These are phyloP conservation scores for Anisodus acutangulus DNA, from an alignment of 257 asterid species.

Conservation along the genomic window DNA sequence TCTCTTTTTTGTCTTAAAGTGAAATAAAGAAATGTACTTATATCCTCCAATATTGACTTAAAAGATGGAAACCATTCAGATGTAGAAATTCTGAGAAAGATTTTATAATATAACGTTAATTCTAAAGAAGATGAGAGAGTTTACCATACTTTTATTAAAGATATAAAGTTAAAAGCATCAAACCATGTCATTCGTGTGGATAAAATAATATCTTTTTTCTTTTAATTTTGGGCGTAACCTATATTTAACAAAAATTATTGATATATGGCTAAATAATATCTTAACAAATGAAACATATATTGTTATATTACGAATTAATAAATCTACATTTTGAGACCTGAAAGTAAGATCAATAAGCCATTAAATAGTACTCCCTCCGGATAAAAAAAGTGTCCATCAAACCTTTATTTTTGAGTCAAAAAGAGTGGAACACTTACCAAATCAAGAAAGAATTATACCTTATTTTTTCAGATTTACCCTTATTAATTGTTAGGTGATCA, in stretches of 20 bases:
- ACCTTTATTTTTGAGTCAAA: too few species aligned
- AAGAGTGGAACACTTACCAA: too few species aligned
- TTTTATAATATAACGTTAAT: not conserved
- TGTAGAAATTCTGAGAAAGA: not conserved
- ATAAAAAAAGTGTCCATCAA: too few species aligned
- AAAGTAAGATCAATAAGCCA: not conserved
- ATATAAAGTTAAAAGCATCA: not conserved
- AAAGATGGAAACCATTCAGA: not conserved
- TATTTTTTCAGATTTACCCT: too few species aligned
- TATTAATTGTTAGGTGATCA: too few species aligned
- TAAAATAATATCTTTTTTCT: not conserved
- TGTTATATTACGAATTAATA: not conserved
- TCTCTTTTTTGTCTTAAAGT: not conserved
- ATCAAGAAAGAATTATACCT: too few species aligned
- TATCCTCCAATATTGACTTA: not conserved
- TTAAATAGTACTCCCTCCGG: not conserved
- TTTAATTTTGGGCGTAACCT: not conserved
- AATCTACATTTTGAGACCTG: not conserved
- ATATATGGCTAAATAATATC: not conserved
- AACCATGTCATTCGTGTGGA: conserved; percentile 14
- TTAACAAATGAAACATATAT: not conserved
- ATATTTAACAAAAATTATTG: not conserved
- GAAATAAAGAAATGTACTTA: not conserved
- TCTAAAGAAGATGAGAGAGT: not conserved
- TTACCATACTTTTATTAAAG: not conserved